Base-by-base conservation (phyloP, 2,329 filamentous ascomycete genomes). In the Cercospora brassicicola region DNA sequence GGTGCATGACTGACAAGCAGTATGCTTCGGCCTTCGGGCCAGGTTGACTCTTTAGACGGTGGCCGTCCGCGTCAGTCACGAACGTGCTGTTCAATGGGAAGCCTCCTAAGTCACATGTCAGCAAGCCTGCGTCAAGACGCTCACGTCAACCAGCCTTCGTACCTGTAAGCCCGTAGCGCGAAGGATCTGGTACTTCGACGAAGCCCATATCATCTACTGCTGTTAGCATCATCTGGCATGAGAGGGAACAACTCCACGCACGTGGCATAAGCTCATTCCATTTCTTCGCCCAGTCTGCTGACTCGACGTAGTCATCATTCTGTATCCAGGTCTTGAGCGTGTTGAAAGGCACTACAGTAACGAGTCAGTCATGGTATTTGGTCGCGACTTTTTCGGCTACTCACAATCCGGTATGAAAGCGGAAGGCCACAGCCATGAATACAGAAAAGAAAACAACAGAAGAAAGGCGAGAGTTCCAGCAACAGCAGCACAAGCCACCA, bases 1-100 rank as follows among this genome's bases (percentile, higher is more conserved):
- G 59, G 28, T 66, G 59, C 59, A 66, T 62, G 13, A 66, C 36
- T 15, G 64, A 66, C 2, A 66, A 23, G 36, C 39, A 42, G n/a
- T 66, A 66, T 7, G 59, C 53, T 62, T 66, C 65, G 5, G 60
- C 26, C 15, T 33, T 51, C 11, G 45, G 31, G 15, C 26, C 36
- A 23, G 60, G 42, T 10, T 62, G 60, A 20, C 31, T 36, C 13
- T 57, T 31, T 4, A 57, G 15, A 4, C 28, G 55, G 15, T 57
- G 55, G 15, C 55, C 55, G 8, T 57, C 31, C 11, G 18, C 30
- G 31, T 57, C 55, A n/a, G 55, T 36, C 11, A 57, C 55, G 28
- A 57, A 18, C 11, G 55, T 62, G 11, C 45, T 23, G 48, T 28
- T n/a, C 39, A 66, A 51, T 2, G 59, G 65, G 15, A 33, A 66